Evolutionary conservation across 164 flowering plant genomes (phyloP).

Genomic region (Houttuynia cordata): DNA sequence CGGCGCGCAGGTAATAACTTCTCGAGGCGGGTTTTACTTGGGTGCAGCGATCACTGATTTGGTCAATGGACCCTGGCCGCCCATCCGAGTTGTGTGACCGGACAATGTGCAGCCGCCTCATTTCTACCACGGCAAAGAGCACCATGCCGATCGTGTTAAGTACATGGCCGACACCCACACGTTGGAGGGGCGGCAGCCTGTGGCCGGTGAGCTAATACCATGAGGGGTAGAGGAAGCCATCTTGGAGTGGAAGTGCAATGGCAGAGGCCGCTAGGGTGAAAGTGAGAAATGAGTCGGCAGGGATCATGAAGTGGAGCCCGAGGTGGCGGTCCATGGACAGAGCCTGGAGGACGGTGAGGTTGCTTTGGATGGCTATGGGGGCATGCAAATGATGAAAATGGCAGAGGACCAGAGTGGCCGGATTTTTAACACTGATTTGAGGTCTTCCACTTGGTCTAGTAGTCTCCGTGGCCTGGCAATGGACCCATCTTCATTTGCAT

Average conservation of each 20-base stretch:
- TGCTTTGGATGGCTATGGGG: constrained; percentile 25
- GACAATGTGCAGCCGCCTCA: constrained; percentile 9
- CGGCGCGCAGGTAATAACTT: too few species aligned
- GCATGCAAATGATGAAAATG: constrained; percentile 25
- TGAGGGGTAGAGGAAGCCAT: constrained; percentile 12
- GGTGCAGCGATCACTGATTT: constrained; percentile 36
- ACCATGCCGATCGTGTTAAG: constrained; percentile 10
- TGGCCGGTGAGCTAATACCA: constrained; percentile 3
- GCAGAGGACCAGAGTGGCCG: constrained; percentile 38
- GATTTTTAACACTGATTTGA: constrained; percentile 34
- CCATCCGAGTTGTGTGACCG: not conserved
- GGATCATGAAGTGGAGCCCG: constrained; percentile 38
- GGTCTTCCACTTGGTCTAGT: constrained; percentile 47
- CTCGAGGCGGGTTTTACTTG: constrained; percentile 28
- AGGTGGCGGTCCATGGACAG: constrained; percentile 45
- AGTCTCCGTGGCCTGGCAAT: constrained; percentile 32
- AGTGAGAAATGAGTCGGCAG: constrained; percentile 39
- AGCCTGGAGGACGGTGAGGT: constrained; percentile 40
- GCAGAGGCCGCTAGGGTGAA: constrained; percentile 25
- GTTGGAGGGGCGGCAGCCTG: constrained; percentile 8
- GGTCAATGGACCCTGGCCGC: not conserved
- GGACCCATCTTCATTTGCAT: constrained; percentile 16
- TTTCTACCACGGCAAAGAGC: constrained; percentile 9
- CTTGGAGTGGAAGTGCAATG: constrained; percentile 24
- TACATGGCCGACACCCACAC: constrained; percentile 15